Percentiles rank a stretch among this genome's conserved stretches.
These are phyloP conservation scores for Scleromitrula shiraiana DNA, from an alignment of 2,329 filamentous ascomycete species.

Conservation along the genomic window DNA sequence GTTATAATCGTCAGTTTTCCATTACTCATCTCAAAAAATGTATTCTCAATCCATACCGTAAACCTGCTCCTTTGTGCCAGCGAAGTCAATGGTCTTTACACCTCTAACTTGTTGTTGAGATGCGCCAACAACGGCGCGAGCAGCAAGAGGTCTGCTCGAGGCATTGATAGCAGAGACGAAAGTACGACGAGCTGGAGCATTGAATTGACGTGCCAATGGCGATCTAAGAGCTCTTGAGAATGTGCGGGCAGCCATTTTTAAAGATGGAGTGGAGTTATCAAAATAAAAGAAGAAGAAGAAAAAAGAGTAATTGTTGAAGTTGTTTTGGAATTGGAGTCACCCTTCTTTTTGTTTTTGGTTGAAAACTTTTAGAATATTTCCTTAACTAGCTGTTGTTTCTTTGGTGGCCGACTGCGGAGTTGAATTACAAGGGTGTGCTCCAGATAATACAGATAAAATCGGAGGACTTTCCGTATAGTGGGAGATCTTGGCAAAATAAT, in stretches of 20 bases:
- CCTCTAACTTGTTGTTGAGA: conserved; percentile 59
- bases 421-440: conserved; percentile 5
- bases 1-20: conserved; percentile 24
- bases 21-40: neutral
- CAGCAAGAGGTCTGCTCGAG: conserved; percentile 43
- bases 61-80: conserved; percentile 83
- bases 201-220: conserved; percentile 56
- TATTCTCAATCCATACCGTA: conserved; percentile 56
- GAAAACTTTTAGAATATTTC: conserved; percentile 1
- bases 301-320: neutral
- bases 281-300: conserved; percentile 2
- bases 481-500: neutral
- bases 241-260: conserved; percentile 69
- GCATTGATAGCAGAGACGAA: conserved; percentile 53
- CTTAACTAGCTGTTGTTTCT: conserved; percentile 1
- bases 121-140: conserved; percentile 39
- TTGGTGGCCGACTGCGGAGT: no score
- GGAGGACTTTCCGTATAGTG: no score
- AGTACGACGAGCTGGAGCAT: conserved; percentile 52
- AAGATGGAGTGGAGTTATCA: conserved; percentile 18
- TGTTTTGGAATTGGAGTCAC: conserved; percentile 3
- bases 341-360: conserved; percentile 4
- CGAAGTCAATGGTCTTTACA: conserved; percentile 98
- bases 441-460: no score
- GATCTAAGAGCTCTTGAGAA: conserved; percentile 60